phyloP scores from a whole-genome alignment of 495 filamentous ascomycete species.

The Halenospora varia region DNA sequence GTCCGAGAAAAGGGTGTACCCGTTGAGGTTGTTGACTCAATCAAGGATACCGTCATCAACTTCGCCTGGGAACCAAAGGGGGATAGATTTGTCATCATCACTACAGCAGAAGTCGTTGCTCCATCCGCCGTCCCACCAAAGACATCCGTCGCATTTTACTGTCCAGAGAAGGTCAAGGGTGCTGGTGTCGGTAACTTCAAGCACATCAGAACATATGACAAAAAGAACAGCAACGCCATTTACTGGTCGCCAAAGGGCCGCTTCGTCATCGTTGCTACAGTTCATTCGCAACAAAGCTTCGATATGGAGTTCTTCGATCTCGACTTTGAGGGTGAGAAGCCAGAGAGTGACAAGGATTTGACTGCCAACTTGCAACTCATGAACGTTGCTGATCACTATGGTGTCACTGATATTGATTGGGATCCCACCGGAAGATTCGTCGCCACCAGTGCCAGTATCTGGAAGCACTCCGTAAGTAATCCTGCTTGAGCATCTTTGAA shows the following conservation, averaged over 20 bases:
- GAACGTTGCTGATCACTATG: constrained; percentile 91
- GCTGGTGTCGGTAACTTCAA: constrained; percentile 83
- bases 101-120: constrained; percentile 76
- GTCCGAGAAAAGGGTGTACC: constrained; percentile 94
- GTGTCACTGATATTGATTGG: constrained; percentile 97
- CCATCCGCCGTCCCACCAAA: constrained; percentile 80
- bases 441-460: constrained; percentile 83
- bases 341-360: constrained; percentile 86
- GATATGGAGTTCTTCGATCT: constrained; percentile 97
- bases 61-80: constrained; percentile 99
- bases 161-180: constrained; percentile 85
- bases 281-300: constrained; percentile 85
- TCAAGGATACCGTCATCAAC: constrained; percentile 98
- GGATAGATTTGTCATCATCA: constrained; percentile 94
- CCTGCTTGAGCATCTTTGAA: constrained; percentile 28
- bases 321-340: constrained; percentile 96
- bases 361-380: constrained; percentile 92
- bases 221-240: constrained; percentile 98
- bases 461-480: constrained; percentile 84
- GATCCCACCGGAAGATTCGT: constrained; percentile 94
- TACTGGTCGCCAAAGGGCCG: constrained; percentile 99
- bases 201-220: constrained; percentile 87
- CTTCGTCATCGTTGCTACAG: constrained; percentile 88
- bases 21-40: constrained; percentile 93
- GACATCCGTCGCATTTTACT: constrained; percentile 92